Conservation (phyloP, 164 flowering plant genomes). For the Protea cynaroides region DNA sequence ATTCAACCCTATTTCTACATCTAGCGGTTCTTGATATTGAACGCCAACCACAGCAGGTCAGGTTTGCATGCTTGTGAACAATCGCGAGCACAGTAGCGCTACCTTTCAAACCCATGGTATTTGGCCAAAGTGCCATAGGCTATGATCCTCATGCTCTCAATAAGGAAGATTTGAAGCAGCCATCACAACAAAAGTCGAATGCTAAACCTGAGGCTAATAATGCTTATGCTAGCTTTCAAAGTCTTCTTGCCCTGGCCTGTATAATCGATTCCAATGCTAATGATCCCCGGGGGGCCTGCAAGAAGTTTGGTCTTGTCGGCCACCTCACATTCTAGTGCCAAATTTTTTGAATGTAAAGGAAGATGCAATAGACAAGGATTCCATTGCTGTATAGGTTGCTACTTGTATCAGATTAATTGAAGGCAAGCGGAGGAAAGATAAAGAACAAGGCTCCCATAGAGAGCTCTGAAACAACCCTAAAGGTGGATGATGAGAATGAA, state of each 20-base stretch:
- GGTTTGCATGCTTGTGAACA: slow-evolving; percentile 99
- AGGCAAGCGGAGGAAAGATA: slow-evolving; percentile 28
- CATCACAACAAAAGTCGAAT: slow-evolving; percentile 24
- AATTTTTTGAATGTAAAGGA: slow-evolving; percentile 79
- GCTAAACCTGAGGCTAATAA: slow-evolving; percentile 69
- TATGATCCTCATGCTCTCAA: slow-evolving; percentile 97
- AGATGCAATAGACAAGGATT: slow-evolving; percentile 58
- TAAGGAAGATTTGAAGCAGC: slow-evolving; percentile 52
- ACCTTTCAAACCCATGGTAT: slow-evolving; percentile 98
- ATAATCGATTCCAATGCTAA: slow-evolving; percentile 71
- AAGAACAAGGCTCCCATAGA: slow-evolving; percentile 24
- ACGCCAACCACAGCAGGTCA: slow-evolving; percentile 99
- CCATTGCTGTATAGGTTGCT: slow-evolving; percentile 40
- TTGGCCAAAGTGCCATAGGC: slow-evolving; percentile 97
- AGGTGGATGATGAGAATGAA: slow-evolving; percentile 65
- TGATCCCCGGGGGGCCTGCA: slow-evolving; percentile 89
- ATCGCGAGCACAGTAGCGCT: slow-evolving; percentile 97
- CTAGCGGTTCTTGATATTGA: slow-evolving; percentile 9
- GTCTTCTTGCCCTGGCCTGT: slow-evolving; percentile 82
- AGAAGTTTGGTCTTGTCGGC: slow-evolving; percentile 96
- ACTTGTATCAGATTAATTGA: slow-evolving; percentile 51
- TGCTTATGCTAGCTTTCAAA: slow-evolving; percentile 85
- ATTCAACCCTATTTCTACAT: no score
- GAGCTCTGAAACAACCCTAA: slow-evolving; percentile 41
- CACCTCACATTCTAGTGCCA: slow-evolving; percentile 81